Evolutionary conservation across 768 basidiomycete genomes (phyloP).

Genomic region (Mycena rosella): DNA sequence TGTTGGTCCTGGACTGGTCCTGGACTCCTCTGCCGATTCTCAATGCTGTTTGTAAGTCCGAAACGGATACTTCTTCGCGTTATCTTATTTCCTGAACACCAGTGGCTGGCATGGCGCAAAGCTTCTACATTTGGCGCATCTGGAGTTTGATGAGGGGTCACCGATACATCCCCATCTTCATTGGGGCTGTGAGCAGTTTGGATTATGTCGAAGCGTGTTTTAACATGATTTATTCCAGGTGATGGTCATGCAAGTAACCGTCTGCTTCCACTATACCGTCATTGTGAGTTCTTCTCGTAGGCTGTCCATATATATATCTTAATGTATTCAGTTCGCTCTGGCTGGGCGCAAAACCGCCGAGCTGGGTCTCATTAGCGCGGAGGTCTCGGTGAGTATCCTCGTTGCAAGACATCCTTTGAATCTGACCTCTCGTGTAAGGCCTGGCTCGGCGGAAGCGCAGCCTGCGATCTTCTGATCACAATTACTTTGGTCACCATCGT

Average conservation of each 20-base stretch:
- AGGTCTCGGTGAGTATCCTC: neutral
- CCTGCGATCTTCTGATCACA: constrained; percentile 41
- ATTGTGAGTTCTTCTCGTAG: no score
- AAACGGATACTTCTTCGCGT: no score
- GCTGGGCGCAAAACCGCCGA: neutral
- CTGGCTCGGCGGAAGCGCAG: constrained; percentile 29
- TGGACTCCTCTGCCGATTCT: constrained; percentile 20
- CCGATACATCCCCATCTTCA: constrained; percentile 30
- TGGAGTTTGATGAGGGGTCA: neutral
- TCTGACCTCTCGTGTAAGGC: constrained; percentile 16
- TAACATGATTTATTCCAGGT: neutral
- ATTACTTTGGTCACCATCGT: constrained; percentile 40
- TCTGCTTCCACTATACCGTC: constrained; percentile 6
- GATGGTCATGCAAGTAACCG: neutral
- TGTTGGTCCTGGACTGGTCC: constrained; percentile 25
- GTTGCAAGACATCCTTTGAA: neutral
- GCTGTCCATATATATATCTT: no score
- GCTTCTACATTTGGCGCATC: constrained; percentile 38
- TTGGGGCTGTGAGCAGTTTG: constrained; percentile 9
- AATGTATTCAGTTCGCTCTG: constrained; percentile 9
- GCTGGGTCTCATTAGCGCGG: neutral
- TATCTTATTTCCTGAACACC: neutral
- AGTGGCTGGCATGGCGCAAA: constrained; percentile 36
- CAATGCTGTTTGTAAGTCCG: constrained; percentile 24
- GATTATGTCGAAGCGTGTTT: neutral